Base-by-base conservation (phyloP, 2,329 filamentous ascomycete genomes). In the Fusarium ramigenum region DNA sequence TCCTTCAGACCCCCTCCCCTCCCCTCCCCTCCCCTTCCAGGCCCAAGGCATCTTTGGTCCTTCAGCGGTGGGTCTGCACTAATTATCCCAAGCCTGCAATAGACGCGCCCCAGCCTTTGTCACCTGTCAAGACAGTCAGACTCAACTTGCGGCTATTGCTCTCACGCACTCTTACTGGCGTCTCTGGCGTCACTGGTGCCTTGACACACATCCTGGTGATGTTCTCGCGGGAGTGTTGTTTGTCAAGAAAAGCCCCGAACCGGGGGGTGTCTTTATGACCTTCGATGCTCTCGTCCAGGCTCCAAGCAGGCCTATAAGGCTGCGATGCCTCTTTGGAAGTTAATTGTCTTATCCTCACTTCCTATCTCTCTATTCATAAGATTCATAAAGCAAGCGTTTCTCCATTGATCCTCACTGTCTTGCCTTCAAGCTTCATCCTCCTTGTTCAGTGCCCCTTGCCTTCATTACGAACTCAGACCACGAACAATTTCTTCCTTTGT, bases 231-330 rank as follows among this genome's bases (percentile, higher is more conserved):
- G 49, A 44, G 75, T 68, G 66, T 19, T 19, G 39, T 54, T 61
- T 66, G 43, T 66, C 63, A 49, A 70, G 58, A 59, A 65, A 62
- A 37, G 50, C 60, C 66, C 69, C 60, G 54, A 39, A 46, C 32
- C 39, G 40, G 67, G 75, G 77, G 15, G 75, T 78, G 77, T n/a
- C 60, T 50, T 57, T 77, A 78, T 59, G 53, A 53, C 30, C 60
- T 65, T 70, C 43, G 37, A 63, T 67, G 32, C 57, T 63, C 60
- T 67, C 62, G 68, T 79, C 78, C 75, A 80, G 79, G 78, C 79
- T 79, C 69, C 79, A 77, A 77, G 73, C 75, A 73, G 70, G 73
- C 63, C 73, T 89, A 89, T 88, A 89, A 89, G 87, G 86, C 84
- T 86, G 78, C 84, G 83, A 87, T 87, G 81, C 79, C 85, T 84